Evolutionary conservation across 148 eudicot species (phyloP).

Genomic region (Heliosperma pusillum): DNA sequence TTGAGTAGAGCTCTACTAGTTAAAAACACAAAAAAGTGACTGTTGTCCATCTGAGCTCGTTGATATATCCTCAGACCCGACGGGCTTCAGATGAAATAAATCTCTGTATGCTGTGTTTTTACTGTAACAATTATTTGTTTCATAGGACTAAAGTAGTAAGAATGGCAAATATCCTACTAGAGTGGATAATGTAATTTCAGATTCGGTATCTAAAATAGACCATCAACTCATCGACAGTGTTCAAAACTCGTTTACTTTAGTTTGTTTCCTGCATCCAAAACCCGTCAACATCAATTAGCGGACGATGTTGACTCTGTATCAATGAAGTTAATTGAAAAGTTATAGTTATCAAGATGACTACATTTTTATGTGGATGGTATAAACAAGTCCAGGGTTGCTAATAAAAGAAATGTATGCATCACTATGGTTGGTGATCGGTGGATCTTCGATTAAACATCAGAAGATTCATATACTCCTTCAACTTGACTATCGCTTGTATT

Average conservation of each 20-base stretch:
- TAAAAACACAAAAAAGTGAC: neutral
- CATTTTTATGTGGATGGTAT: no score
- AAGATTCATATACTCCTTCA: neutral
- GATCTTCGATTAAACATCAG: no score
- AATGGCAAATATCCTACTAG: neutral
- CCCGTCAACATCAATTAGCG: neutral
- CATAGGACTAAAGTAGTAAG: neutral
- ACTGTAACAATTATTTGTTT: neutral
- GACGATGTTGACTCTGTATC: no score
- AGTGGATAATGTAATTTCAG: no score
- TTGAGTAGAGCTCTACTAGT: neutral
- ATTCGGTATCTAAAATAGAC: no score
- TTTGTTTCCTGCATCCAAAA: neutral
- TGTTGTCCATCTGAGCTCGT: neutral
- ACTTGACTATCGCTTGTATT: neutral
- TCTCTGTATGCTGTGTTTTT: neutral
- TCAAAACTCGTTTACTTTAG: neutral
- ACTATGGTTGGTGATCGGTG: no score
- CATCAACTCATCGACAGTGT: neutral
- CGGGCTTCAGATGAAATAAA: neutral
- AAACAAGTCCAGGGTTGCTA: no score
- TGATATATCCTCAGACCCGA: neutral
- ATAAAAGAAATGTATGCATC: no score
- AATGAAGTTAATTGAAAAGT: no score
- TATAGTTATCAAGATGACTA: no score